phyloP scores from a whole-genome alignment of 768 basidiomycete genomes.

The Lentinula boryana region DNA sequence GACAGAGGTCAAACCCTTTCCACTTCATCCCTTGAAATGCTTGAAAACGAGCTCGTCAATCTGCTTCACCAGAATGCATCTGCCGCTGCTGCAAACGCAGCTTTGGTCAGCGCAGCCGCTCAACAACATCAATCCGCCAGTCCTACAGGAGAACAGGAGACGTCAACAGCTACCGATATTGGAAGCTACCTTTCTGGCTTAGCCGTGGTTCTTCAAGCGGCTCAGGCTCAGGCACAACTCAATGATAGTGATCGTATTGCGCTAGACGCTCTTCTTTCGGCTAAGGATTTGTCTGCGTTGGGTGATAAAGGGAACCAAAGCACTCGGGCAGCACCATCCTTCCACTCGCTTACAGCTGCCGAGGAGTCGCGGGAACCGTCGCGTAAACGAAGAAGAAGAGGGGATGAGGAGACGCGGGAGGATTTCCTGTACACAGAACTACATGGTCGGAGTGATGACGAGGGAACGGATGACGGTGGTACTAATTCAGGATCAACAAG shows the following conservation, averaged over 20 bases:
- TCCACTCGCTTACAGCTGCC: constrained; percentile 69
- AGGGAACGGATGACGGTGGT: constrained; percentile 13
- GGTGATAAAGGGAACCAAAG: constrained; percentile 41
- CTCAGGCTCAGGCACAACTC: constrained; percentile 46
- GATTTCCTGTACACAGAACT: neutral
- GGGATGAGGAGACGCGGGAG: constrained; percentile 28
- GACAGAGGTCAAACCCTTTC: constrained; percentile 26
- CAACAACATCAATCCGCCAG: constrained; percentile 53
- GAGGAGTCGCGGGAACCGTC: constrained; percentile 28
- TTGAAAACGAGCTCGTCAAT: constrained; percentile 73
- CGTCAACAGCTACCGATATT: constrained; percentile 26
- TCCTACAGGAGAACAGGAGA: constrained; percentile 12
- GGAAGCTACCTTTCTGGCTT: constrained; percentile 57
- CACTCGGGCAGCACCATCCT: constrained; percentile 71
- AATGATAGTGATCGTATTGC: constrained; percentile 23
- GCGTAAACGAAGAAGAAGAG: constrained; percentile 26
- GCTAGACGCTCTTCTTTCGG: constrained; percentile 29
- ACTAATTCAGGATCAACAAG: neutral
- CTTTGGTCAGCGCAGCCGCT: constrained; percentile 58
- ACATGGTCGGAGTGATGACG: constrained; percentile 5
- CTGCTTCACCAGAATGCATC: constrained; percentile 72
- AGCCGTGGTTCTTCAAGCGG: constrained; percentile 77
- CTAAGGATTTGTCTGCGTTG: constrained; percentile 38
- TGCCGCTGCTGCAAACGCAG: constrained; percentile 49
- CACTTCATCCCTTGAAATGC: constrained; percentile 57